phyloP scores from a whole-genome alignment of 2,329 filamentous ascomycete species.

The Parasarocladium wereldwijsianum region DNA sequence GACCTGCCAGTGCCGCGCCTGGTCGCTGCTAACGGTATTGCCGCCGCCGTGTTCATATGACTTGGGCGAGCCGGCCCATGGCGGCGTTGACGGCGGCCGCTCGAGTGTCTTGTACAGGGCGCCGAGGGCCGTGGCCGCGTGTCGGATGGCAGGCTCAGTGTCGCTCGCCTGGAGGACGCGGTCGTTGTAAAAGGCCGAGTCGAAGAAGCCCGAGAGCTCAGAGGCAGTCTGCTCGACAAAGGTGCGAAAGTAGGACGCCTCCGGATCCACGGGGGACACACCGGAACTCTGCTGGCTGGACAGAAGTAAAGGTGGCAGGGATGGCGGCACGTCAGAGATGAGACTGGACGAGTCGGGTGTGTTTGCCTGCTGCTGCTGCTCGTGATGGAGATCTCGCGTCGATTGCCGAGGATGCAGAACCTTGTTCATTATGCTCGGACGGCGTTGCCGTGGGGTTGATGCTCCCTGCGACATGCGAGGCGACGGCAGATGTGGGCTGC shows the following conservation, averaged over 20 bases:
- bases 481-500: too few species aligned
- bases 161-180: constrained; percentile 50
- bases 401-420: too few species aligned
- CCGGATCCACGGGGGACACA: constrained; percentile 33
- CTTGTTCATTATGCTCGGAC: too few species aligned
- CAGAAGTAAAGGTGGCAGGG: too few species aligned
- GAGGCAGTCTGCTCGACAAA: constrained; percentile 46
- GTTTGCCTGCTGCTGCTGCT: too few species aligned
- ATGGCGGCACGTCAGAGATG: too few species aligned
- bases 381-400: too few species aligned
- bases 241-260: constrained; percentile 46
- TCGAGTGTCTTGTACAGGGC: constrained; percentile 54
- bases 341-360: too few species aligned
- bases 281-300: too few species aligned
- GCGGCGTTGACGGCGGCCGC: constrained; percentile 18
- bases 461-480: too few species aligned
- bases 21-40: constrained; percentile 7
- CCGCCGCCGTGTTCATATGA: too few species aligned
- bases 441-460: constrained; percentile 5
- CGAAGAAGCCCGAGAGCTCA: constrained; percentile 53
- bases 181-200: constrained; percentile 49
- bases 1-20: constrained; percentile 37
- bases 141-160: constrained; percentile 43
- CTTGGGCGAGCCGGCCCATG: background rate
- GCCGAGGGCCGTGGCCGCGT: constrained; percentile 51